These are phyloP conservation scores for Cladochytrium replicatum DNA, from an alignment of 192 early-diverging fungal genomes.

Conservation along the genomic window DNA sequence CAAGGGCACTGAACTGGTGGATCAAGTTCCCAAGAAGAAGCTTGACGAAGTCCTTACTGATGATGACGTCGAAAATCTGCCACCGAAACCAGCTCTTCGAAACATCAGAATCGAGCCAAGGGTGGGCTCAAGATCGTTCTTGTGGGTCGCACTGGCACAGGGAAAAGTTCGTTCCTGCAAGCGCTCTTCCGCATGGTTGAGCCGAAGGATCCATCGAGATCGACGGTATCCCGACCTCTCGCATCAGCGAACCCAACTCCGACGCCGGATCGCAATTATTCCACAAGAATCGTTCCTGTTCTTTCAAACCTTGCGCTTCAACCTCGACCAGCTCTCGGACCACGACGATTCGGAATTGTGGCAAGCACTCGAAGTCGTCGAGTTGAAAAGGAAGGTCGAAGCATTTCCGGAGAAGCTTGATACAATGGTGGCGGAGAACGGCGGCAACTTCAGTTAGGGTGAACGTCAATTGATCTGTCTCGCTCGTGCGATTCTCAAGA, in stretches of 20 bases:
- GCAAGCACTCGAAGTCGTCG: conserved; percentile 51
- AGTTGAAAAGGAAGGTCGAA: conserved; percentile 22
- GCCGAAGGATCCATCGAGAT: conserved; percentile 41
- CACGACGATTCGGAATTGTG: conserved; percentile 60
- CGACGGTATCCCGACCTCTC: conserved; percentile 54
- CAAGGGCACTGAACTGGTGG: no score
- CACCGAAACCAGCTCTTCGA: conserved; percentile 37
- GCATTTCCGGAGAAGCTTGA: conserved; percentile 41
- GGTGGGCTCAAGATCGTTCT: conserved; percentile 46
- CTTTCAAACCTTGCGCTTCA: conserved; percentile 60
- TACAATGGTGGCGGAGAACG: conserved; percentile 67
- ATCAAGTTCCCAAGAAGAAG: no score
- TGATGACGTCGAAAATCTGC: no score
- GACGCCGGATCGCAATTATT: conserved; percentile 42
- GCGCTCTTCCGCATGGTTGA: conserved; percentile 54
- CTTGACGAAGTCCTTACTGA: neutral
- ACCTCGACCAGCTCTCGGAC: conserved; percentile 58
- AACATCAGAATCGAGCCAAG: conserved; percentile 48
- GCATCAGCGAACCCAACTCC: conserved; percentile 47
- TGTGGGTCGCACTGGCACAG: conserved; percentile 44
- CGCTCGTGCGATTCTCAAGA: conserved; percentile 57
- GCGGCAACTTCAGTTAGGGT: conserved; percentile 61
- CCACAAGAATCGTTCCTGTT: conserved; percentile 61
- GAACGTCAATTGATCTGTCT: conserved; percentile 77
- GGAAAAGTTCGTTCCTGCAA: conserved; percentile 52